Evolutionary conservation across 78 protist genomes (phyloP).

Genomic region (Pelomyxa schiedti): DNA sequence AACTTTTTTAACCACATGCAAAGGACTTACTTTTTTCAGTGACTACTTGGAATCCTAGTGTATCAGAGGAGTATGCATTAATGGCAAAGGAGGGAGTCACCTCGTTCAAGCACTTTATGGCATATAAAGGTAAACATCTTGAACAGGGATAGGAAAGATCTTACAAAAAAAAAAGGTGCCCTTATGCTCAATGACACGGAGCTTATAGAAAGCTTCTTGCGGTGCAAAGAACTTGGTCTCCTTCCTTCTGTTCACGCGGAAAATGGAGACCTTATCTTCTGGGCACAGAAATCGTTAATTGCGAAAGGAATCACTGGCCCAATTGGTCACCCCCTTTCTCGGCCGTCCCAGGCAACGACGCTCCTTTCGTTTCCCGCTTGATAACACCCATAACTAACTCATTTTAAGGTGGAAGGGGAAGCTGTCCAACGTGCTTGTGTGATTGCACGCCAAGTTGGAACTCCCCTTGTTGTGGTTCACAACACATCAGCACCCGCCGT

Average conservation of each 20-base stretch:
- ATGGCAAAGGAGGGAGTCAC: too few relatives aligned
- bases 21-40: too few relatives aligned
- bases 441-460: constrained; percentile 42
- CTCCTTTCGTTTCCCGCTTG: too few relatives aligned
- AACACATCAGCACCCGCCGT: too few relatives aligned
- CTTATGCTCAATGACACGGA: constrained; percentile 32
- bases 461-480: too few relatives aligned
- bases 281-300: too few relatives aligned
- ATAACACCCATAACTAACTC: too few relatives aligned
- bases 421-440: constrained; percentile 26
- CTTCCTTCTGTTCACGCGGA: constrained; percentile 57
- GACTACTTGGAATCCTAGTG: too few relatives aligned
- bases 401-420: constrained; percentile 48
- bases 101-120: constrained; percentile 57
- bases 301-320: constrained; percentile 49
- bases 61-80: too few relatives aligned
- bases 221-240: constrained; percentile 35
- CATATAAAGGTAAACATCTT: too few relatives aligned
- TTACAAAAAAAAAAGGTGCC: too few relatives aligned
- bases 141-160: too few relatives aligned
- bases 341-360: constrained; percentile 25
- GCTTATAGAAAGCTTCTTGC: constrained; percentile 11
- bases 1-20: constrained; percentile 37
- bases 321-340: constrained; percentile 33
- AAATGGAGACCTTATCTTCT: constrained; percentile 42